Conservation (phyloP, 2,329 filamentous ascomycete species). For the Aureobasidium melanogenum region DNA sequence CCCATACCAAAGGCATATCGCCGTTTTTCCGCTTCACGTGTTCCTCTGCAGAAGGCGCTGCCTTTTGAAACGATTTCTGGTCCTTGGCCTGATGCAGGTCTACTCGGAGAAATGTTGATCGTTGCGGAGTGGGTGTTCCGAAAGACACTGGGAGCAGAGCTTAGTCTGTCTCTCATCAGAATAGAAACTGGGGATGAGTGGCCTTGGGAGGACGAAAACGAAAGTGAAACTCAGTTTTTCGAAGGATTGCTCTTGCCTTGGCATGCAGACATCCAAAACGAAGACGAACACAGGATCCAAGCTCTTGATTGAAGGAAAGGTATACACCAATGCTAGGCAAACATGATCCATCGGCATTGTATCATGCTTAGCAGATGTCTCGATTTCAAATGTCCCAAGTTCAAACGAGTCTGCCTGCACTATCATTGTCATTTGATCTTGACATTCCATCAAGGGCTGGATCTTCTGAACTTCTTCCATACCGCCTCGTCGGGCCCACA, state of each 20-base stretch:
- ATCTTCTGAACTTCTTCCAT: not conserved
- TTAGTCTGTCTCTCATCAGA: not conserved
- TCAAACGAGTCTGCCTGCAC: not conserved
- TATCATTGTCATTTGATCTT: not conserved
- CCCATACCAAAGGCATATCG: not conserved
- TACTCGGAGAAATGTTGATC: not conserved
- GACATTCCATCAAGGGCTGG: not conserved
- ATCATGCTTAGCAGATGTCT: not conserved
- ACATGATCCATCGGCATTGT: no score
- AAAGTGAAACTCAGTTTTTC: no score
- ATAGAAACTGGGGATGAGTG: not conserved
- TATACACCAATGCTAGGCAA: no score
- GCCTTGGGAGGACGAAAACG: not conserved
- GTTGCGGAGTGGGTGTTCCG: not conserved
- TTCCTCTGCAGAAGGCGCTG: not conserved
- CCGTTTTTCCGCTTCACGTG: not conserved
- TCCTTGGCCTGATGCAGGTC: not conserved
- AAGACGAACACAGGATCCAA: not conserved
- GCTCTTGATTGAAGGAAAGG: not conserved
- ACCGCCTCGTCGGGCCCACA: not conserved
- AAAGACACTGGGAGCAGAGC: not conserved
- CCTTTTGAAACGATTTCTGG: not conserved
- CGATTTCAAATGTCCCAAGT: no score
- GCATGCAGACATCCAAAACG: no score
- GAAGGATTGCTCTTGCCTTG: not conserved